Evolutionary conservation across 1,284 basidiomycete species (phyloP).

Genomic region (Golubevia pallescens): DNA sequence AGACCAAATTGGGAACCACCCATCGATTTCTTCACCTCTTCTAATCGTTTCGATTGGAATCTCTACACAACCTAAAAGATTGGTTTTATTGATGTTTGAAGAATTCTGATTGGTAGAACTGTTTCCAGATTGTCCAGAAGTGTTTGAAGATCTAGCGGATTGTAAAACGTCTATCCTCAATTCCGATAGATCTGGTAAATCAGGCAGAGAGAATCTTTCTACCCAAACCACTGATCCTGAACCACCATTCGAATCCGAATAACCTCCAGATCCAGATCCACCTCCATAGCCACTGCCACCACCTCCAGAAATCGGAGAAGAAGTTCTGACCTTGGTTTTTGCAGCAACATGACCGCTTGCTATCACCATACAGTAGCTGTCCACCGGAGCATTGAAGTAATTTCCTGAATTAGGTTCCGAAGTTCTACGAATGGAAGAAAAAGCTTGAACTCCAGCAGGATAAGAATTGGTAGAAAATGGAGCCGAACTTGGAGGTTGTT

Average conservation of each 20-base stretch:
- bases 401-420: background rate
- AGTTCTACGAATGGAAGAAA: background rate
- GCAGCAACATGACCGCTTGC: conserved; percentile 38
- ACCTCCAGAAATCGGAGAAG: conserved; percentile 14
- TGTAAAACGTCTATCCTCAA: conserved; percentile 40
- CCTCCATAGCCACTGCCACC: background rate
- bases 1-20: conserved; percentile 52
- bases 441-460: background rate
- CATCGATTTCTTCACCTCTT: conserved; percentile 45
- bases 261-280: background rate
- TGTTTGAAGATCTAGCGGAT: background rate
- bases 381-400: conserved; percentile 6
- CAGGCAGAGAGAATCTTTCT: conserved; percentile 37
- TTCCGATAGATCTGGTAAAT: conserved; percentile 23
- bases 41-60: conserved; percentile 43
- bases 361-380: conserved; percentile 39
- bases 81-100: conserved; percentile 17
- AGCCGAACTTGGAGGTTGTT: background rate
- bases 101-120: conserved; percentile 14
- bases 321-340: conserved; percentile 24
- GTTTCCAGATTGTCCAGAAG: conserved; percentile 19
- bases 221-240: conserved; percentile 3
- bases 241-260: background rate
- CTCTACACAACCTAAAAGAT: conserved; percentile 38
- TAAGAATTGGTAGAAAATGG: background rate